Evolutionary conservation across 805 yeast genomes (phyloP).

Genomic region (Cyberlindnera subsufficiens): DNA sequence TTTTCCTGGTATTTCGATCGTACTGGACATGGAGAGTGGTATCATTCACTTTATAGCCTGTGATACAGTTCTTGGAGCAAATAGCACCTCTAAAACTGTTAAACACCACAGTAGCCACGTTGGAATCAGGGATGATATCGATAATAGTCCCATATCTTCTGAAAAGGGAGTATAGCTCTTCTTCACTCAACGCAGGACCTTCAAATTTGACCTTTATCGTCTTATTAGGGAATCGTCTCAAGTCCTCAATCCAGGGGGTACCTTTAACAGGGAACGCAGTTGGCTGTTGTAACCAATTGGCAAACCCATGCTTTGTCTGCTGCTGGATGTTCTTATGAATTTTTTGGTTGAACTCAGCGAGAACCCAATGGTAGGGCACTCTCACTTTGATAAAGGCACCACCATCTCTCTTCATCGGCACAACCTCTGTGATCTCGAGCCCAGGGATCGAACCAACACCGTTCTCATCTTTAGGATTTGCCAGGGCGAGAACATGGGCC

Average conservation of each 20-base stretch:
- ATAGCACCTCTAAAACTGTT: slow-evolving; percentile 61
- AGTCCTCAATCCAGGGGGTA: slow-evolving; percentile 93
- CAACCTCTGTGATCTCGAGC: slow-evolving; percentile 49
- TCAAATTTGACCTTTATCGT: slow-evolving; percentile 63
- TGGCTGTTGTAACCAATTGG: slow-evolving; percentile 42
- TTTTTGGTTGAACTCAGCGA: slow-evolving; percentile 46
- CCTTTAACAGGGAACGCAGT: slow-evolving; percentile 77
- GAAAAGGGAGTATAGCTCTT: slow-evolving; percentile 71
- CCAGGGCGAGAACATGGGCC: slow-evolving; percentile 32
- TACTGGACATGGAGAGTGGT: slow-evolving; percentile 73
- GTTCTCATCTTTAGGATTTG: slow-evolving; percentile 28
- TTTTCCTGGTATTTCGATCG: slow-evolving; percentile 47
- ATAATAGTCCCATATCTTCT: slow-evolving; percentile 82
- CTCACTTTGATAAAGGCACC: slow-evolving; percentile 84
- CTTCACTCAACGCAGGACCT: slow-evolving; percentile 74
- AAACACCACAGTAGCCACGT: slow-evolving; percentile 48
- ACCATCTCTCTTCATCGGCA: slow-evolving; percentile 78
- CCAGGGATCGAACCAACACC: slow-evolving; percentile 31
- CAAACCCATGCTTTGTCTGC: slow-evolving; percentile 30
- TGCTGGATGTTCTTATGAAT: slow-evolving; percentile 42
- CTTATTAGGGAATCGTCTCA: slow-evolving; percentile 67
- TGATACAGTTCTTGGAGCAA: slow-evolving; percentile 84
- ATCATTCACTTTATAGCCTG: slow-evolving; percentile 63
- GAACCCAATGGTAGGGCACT: slow-evolving; percentile 46
- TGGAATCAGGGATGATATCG: slow-evolving; percentile 59